A percentile compares a stretch with the other conserved stretches of the same genome.
These are phyloP conservation scores for Karstenula rhodostoma DNA, from an alignment of 2,329 filamentous ascomycete species.

Conservation along the genomic window DNA sequence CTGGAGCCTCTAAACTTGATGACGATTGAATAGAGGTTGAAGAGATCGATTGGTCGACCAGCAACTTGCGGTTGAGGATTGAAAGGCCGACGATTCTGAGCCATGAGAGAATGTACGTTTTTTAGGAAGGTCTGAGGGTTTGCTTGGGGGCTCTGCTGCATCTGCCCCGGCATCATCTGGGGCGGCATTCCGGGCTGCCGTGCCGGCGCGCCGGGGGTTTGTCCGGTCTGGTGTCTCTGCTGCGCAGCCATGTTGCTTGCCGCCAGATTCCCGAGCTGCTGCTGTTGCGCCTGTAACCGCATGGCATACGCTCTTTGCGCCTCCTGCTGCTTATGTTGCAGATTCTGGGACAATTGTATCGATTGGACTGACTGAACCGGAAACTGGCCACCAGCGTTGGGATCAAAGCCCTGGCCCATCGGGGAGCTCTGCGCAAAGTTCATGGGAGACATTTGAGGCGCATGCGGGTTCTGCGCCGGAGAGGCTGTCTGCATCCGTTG, in stretches of 20 bases:
- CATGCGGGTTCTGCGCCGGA: constrained; percentile 78
- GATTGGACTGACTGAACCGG: constrained; percentile 54
- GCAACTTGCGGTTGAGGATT: constrained; percentile 77
- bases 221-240: constrained; percentile 49
- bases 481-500: constrained; percentile 85
- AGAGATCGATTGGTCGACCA: constrained; percentile 76
- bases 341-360: constrained; percentile 60
- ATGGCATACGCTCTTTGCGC: constrained; percentile 86
- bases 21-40: constrained; percentile 80
- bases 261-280: constrained; percentile 61
- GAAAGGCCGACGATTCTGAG: constrained; percentile 73
- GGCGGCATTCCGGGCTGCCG: constrained; percentile 46
- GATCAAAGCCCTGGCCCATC: constrained; percentile 51
- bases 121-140: constrained; percentile 62
- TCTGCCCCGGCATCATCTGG: constrained; percentile 39
- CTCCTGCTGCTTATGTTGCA: constrained; percentile 61
- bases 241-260: constrained; percentile 51
- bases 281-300: constrained; percentile 70
- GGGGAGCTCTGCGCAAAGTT: constrained; percentile 45
- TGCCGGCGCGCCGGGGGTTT: constrained; percentile 43
- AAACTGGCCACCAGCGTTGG: constrained; percentile 55
- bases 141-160: constrained; percentile 18
- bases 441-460: constrained; percentile 53
- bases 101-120: constrained; percentile 80
- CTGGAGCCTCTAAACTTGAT: constrained; percentile 81